These are phyloP conservation scores for Cetradonia linearis DNA, from an alignment of 495 filamentous ascomycete species.

Conservation along the genomic window DNA sequence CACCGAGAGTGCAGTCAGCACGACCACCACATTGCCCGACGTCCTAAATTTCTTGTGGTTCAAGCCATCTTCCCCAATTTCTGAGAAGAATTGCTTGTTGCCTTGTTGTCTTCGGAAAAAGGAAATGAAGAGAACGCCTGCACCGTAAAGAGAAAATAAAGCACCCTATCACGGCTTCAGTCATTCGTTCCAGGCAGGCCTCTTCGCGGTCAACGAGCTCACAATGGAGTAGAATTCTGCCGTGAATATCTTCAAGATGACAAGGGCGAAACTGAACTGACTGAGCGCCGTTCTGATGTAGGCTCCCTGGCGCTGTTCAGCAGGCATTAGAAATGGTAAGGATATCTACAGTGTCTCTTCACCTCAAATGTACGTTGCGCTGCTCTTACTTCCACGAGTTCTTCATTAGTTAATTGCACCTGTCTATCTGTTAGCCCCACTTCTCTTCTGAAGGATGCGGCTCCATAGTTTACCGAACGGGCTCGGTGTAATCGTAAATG, in stretches of 20 bases:
- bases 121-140: slow-evolving; percentile 68
- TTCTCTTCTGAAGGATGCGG: background rate
- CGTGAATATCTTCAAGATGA: slow-evolving; percentile 95
- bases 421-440: background rate
- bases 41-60: slow-evolving; percentile 75
- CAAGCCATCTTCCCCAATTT: slow-evolving; percentile 57
- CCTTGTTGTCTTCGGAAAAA: slow-evolving; percentile 78
- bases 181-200: background rate
- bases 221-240: slow-evolving; percentile 17
- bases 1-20: slow-evolving; percentile 71
- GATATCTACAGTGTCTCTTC: background rate
- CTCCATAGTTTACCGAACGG: slow-evolving; percentile 28
- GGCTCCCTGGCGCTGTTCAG: slow-evolving; percentile 44
- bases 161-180: slow-evolving; percentile 33
- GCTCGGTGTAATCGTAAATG: slow-evolving; percentile 75
- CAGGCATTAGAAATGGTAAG: background rate
- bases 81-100: slow-evolving; percentile 85
- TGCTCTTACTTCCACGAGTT: slow-evolving; percentile 88
- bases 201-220: background rate
- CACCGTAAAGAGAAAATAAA: slow-evolving; percentile 83
- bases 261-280: slow-evolving; percentile 88
- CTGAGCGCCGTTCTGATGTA: slow-evolving; percentile 90
- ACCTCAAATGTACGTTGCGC: slow-evolving; percentile 88
- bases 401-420: slow-evolving; percentile 29
- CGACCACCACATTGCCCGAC: slow-evolving; percentile 66